These are phyloP conservation scores for Flaveria robusta DNA, from an alignment of 129 eudicot genomes.

Conservation along the genomic window DNA sequence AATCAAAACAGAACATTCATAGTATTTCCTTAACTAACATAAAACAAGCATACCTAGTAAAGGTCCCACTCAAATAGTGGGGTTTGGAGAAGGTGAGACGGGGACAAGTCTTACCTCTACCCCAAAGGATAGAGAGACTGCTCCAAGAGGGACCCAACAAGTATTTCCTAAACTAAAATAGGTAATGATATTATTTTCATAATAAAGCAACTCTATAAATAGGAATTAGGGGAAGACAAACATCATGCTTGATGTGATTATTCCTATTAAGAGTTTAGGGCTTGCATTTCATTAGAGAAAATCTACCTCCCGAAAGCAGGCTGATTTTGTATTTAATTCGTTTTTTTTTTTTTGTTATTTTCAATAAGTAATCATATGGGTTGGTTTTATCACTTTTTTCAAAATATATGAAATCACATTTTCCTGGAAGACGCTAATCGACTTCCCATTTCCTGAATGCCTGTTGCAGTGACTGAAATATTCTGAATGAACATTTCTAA, in stretches of 20 bases:
- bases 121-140: no score
- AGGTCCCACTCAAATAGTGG: no score
- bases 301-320: background rate
- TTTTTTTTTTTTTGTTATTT: background rate
- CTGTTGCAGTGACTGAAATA: conserved; percentile 27
- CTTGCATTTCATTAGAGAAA: background rate
- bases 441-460: conserved; percentile 11
- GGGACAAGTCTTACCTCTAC: no score
- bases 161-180: no score
- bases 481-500: conserved; percentile 26
- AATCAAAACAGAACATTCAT: background rate
- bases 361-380: background rate
- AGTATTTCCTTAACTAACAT: conserved; percentile 8
- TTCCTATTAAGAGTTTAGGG: background rate
- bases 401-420: background rate
- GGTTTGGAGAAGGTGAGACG: no score
- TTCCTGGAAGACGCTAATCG: conserved; percentile 7
- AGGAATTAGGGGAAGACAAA: background rate
- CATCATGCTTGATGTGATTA: conserved; percentile 1
- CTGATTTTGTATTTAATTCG: background rate
- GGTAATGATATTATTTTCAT: background rate
- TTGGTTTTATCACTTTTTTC: background rate
- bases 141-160: no score
- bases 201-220: background rate
- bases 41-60: background rate